Evolutionary conservation across 2,329 filamentous ascomycete species (phyloP), one percentile per base, ranked within the genome.

Genomic region (Exophiala sp.): DNA sequence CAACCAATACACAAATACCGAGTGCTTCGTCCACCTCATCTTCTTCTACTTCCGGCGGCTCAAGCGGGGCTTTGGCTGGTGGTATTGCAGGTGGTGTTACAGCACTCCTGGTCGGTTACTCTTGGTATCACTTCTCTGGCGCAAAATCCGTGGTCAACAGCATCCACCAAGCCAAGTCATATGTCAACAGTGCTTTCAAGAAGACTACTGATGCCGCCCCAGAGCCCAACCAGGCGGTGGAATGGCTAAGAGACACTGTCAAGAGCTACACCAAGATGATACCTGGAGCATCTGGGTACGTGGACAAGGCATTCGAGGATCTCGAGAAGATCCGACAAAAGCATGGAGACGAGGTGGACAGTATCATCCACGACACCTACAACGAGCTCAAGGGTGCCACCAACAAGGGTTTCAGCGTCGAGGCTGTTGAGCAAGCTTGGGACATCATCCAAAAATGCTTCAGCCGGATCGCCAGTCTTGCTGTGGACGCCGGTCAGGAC

Each of bases 231-330:
- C 78, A 88, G 68, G 85, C 86, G 1, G 73, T 88, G 36, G 71
- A 79, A 56, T 85, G 80, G 73, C 78, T 91, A 56, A 83, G 83
- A 64, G 74, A 83, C 53, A 83, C 85, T 10, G 82, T 83, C 24
- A 83, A 82, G 65, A 83, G 83, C 20, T 91, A 91, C 65, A 85
- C 86, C 2, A 75, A 74, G 2, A 88, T 86, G 76, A 80, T 91
- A 29, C 88, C 88, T 0, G 88, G 88, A 10, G 87, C 84, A 2
- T 79, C 80, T 29, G 71, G 76, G 43, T 89, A 87, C 63, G 81
- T 91, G 44, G 85, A 91, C 65, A 71, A 76, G 1, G 82, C 81
- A 0, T 91, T 91, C 70, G 75, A 86, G 20, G 87, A 90, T 62
- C 74, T 88, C 40, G 87, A 90, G 45, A 81, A 78, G 32, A 77